Evolutionary conservation across 2,329 filamentous ascomycete genomes (phyloP), one percentile per base, ranked within the genome.

Genomic region (Myriosclerotinia curreyana): DNA sequence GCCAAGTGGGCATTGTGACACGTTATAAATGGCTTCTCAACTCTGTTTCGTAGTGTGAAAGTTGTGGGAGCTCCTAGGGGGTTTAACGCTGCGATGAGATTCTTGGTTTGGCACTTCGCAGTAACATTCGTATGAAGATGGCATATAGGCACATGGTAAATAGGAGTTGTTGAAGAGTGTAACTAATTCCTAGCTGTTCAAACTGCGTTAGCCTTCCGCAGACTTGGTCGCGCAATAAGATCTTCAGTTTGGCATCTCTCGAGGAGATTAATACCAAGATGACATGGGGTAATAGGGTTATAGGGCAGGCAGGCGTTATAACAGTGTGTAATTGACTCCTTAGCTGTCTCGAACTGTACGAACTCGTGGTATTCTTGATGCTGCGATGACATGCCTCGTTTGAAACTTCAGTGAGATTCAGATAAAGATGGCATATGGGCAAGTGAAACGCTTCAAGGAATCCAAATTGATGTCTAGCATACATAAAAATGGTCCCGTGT

Each of bases 111-210:
- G 48, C 48, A 14, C 7, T 28, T 49, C 22, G 11, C 12, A 28
- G n/a, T 1, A 9, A 28, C 1, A 50, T 34, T 20, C 9, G 28
- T 51, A 11, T 9, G 9, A 50, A 20, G 17, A 14, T 51, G 5
- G 17, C 1, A 6, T 12, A n/a, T 0, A 14, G 9, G 8, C 14
- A 12, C n/a, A 34, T 8, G 28, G 1, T 5, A 17, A n/a, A 34
- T 5, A 12, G 17, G 8, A 28, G n/a, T 34, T 2, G 0, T n/a
- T 8, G 8, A 5, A 34, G 8, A 5, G 2, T 34, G 28, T 20
- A 17, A 5, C 8, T 2, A 9, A 5, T 9, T n/a, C 3, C 12
- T 11, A 2, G 5, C 28, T 5, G 1, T 34, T 6, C 2, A 17
- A 34, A 34, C 17, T n/a, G 3, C 25, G 44, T 9, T 12, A 48